Evolutionary conservation across 495 filamentous ascomycete species (phyloP).

Genomic region (Tuber microsphaerosporum): DNA sequence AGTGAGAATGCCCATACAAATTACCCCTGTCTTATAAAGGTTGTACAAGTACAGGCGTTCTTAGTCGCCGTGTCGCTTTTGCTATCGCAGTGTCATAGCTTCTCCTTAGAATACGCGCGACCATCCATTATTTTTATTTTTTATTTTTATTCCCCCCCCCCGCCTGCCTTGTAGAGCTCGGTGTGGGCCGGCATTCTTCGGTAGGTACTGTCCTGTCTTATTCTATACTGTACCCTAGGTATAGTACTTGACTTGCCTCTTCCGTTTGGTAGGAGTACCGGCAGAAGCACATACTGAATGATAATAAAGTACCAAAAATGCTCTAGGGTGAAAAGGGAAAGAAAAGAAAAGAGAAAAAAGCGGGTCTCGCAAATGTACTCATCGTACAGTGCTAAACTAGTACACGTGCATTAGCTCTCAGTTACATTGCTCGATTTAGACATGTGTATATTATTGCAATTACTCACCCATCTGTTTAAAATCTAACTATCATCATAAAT

Average conservation of each 20-base stretch:
- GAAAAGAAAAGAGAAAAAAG: not conserved
- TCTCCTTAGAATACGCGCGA: not conserved
- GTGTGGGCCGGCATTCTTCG: not conserved
- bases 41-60: not conserved
- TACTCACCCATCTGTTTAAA: not conserved
- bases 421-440: not conserved
- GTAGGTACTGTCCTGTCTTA: not conserved
- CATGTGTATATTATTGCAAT: not conserved
- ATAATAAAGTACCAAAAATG: not conserved
- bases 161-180: not conserved
- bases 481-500: not conserved
- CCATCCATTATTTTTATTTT: not conserved
- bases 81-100: not conserved
- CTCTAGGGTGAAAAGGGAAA: not conserved
- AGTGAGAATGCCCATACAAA: not conserved
- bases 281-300: not conserved
- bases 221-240: not conserved
- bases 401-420: not conserved
- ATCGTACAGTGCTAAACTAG: not conserved
- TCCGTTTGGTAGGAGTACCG: not conserved
- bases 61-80: not conserved
- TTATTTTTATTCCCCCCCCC: no score
- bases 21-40: not conserved
- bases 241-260: not conserved
- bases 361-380: not conserved